Percentiles rank a stretch among this genome's conserved stretches.
Conservation (phyloP, 176 grass and related monocot genomes). For the Musa acuminata region DNA sequence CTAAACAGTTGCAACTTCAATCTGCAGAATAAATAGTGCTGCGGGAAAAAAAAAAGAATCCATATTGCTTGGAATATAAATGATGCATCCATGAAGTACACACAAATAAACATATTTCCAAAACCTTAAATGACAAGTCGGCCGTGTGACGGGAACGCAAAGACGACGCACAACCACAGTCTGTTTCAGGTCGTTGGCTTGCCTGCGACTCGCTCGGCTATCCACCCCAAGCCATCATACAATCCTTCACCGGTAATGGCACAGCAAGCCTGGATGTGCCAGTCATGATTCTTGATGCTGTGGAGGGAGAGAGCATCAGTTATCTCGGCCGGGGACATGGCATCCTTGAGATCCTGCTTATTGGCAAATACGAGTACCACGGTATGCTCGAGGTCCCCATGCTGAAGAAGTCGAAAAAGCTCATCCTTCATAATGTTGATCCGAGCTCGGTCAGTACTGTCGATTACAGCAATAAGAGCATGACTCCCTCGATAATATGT, state of each 20-base stretch:
- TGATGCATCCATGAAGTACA: too few species aligned
- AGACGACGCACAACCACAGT: not conserved
- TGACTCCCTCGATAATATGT: constrained; percentile 84
- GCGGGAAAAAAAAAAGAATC: too few species aligned
- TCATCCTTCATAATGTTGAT: constrained; percentile 91
- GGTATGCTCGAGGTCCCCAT: constrained; percentile 52
- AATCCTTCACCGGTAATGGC: constrained; percentile 75
- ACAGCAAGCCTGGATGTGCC: constrained; percentile 90
- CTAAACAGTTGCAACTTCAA: too few species aligned
- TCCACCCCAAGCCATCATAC: constrained; percentile 84
- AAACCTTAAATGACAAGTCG: too few species aligned
- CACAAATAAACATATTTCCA: too few species aligned
- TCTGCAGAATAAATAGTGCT: too few species aligned
- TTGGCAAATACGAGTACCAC: constrained; percentile 83
- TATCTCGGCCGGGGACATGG: constrained; percentile 85
- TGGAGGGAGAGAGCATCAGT: constrained; percentile 87
- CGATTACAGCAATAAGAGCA: constrained; percentile 75
- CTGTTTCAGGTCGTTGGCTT: constrained; percentile 27
- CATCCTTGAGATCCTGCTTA: constrained; percentile 94
- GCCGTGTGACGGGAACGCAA: too few species aligned
- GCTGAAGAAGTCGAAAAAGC: constrained; percentile 66
- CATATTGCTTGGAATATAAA: too few species aligned
- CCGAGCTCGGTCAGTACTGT: constrained; percentile 73
- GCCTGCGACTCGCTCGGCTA: constrained; percentile 63
- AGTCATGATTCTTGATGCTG: constrained; percentile 90